Evolutionary conservation across 345 rosid genomes (phyloP).

Genomic region (Viola odorata): DNA sequence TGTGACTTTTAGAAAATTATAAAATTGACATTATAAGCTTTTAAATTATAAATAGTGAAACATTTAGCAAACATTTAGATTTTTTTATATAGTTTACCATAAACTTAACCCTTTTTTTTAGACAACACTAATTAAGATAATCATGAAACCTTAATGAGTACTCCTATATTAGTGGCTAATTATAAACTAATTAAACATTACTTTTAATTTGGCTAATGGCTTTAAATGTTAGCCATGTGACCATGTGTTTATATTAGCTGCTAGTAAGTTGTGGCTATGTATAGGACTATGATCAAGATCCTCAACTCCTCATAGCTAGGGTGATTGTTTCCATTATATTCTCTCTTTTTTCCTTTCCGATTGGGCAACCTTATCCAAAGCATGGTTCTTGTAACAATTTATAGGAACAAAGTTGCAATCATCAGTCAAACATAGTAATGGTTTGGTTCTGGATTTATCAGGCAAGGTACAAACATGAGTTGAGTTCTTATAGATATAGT

Average conservation of each 20-base stretch:
- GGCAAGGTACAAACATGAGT: conserved; percentile 24
- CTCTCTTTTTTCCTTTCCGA: no score
- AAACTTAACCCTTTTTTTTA: no score
- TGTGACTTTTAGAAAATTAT: no score
- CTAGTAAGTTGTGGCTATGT: not conserved
- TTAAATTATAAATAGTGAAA: no score
- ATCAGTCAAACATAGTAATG: conserved; percentile 19
- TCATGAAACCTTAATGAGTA: no score
- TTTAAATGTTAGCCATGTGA: conserved; percentile 5
- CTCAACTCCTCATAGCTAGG: not conserved
- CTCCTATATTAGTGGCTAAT: no score
- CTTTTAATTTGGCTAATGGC: not conserved
- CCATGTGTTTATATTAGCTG: not conserved
- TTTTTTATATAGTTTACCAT: no score
- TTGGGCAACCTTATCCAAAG: conserved; percentile 10
- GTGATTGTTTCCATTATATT: not conserved
- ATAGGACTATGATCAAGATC: not conserved
- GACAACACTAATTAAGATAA: no score
- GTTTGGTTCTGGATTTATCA: conserved; percentile 44
- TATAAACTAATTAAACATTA: not conserved
- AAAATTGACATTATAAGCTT: no score
- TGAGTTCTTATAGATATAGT: conserved; percentile 8
- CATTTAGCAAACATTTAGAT: no score
- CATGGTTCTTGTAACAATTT: conserved; percentile 20
- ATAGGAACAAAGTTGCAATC: conserved; percentile 28